A percentile compares a stretch with the other conserved stretches of the same genome.
Evolutionary conservation across 2,329 filamentous ascomycete genomes (phyloP).

Genomic region (Dactylellina haptotyla): DNA sequence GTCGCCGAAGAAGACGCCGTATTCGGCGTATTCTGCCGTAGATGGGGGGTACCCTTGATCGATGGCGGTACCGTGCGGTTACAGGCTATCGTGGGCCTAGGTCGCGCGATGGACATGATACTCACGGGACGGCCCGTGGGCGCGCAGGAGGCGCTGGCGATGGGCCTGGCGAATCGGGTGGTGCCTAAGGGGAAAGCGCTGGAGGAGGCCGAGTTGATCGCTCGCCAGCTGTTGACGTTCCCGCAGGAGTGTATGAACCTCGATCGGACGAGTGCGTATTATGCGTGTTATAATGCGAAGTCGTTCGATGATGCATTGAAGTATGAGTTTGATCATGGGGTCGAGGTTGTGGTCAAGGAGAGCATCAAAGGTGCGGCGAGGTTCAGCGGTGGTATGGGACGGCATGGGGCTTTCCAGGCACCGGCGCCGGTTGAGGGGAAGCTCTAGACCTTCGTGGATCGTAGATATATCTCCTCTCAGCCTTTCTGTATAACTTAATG

Average conservation of each 20-base stretch:
- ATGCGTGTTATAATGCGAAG: slow-evolving; percentile 65
- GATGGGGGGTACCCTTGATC: slow-evolving; percentile 67
- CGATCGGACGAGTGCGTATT: slow-evolving; percentile 66
- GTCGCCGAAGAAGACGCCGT: slow-evolving; percentile 67
- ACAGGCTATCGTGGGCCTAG: slow-evolving; percentile 66
- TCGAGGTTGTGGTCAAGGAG: slow-evolving; percentile 63
- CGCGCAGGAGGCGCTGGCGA: slow-evolving; percentile 85
- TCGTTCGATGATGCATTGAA: slow-evolving; percentile 66
- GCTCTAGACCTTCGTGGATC: slow-evolving; percentile 2
- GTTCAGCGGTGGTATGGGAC: slow-evolving; percentile 62
- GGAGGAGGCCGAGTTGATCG: slow-evolving; percentile 66
- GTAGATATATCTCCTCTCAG: slow-evolving; percentile 15
- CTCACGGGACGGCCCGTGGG: slow-evolving; percentile 71
- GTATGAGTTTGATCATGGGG: slow-evolving; percentile 65
- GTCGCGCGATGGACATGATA: slow-evolving; percentile 69
- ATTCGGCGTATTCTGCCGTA: slow-evolving; percentile 69
- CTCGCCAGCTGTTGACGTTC: slow-evolving; percentile 64
- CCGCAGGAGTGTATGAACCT: slow-evolving; percentile 67
- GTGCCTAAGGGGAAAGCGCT: slow-evolving; percentile 69
- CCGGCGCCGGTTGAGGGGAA: slow-evolving; percentile 34
- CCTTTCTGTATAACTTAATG: not conserved
- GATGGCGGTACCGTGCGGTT: slow-evolving; percentile 67
- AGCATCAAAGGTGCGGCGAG: slow-evolving; percentile 62
- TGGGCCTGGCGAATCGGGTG: slow-evolving; percentile 86
- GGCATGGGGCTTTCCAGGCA: slow-evolving; percentile 59